Evolutionary conservation across 176 grass and related monocot species (phyloP).

Genomic region (Paspalum vaginatum): DNA sequence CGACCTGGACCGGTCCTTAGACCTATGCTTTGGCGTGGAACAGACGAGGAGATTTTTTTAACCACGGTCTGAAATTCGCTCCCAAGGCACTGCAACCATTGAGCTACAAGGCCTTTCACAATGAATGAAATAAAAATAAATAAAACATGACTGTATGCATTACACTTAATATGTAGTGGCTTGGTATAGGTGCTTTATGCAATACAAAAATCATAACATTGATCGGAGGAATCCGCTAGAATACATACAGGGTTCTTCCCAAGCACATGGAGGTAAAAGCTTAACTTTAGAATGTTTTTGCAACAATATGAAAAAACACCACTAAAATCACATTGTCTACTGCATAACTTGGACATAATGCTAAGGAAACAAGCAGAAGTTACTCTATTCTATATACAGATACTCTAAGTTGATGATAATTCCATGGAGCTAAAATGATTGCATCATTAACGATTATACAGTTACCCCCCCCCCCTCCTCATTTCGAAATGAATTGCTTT

Average conservation of each 20-base stretch:
- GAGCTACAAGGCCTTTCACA: too few relatives aligned
- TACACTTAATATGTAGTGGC: too few relatives aligned
- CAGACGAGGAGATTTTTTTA: too few relatives aligned
- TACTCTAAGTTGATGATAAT: slow-evolving; percentile 8
- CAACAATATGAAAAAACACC: not conserved
- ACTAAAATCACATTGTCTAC: not conserved
- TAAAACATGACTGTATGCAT: too few relatives aligned
- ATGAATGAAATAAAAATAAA: too few relatives aligned
- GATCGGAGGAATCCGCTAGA: not conserved
- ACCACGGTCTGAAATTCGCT: too few relatives aligned
- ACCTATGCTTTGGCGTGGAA: too few relatives aligned
- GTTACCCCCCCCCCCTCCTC: not conserved
- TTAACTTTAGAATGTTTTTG: not conserved
- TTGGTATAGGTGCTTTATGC: not conserved
- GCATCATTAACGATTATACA: not conserved
- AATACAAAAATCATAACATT: not conserved
- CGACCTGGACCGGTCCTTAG: too few relatives aligned
- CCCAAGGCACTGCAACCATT: too few relatives aligned
- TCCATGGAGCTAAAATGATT: not conserved
- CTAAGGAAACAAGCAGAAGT: too few relatives aligned
- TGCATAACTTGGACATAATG: slow-evolving; percentile 4
- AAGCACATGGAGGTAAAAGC: not conserved
- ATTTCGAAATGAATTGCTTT: not conserved
- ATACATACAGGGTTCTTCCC: not conserved
- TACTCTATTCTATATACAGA: not conserved